phyloP scores from a whole-genome alignment of 2,329 filamentous ascomycete genomes.

The Hypoxylon sp. region DNA sequence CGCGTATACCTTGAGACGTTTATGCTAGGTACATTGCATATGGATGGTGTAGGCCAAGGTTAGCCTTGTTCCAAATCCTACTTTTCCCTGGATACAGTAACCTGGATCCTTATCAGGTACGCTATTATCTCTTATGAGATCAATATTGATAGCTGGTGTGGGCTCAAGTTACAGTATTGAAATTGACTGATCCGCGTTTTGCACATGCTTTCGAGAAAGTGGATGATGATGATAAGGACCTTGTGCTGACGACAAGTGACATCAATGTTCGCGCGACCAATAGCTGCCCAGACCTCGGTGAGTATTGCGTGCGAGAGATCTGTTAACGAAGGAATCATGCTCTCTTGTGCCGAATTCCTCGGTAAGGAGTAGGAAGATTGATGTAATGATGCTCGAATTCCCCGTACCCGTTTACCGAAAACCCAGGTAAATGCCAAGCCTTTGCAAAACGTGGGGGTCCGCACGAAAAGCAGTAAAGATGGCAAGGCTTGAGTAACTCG shows the following conservation, averaged over 20 bases:
- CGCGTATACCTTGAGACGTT: slow-evolving; percentile 29
- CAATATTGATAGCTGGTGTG: slow-evolving; percentile 26
- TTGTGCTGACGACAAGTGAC: slow-evolving; percentile 32
- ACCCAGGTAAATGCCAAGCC: slow-evolving; percentile 36
- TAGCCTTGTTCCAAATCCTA: slow-evolving; percentile 24
- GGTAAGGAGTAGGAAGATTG: slow-evolving; percentile 37
- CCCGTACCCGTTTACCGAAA: slow-evolving; percentile 41
- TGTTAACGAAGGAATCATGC: slow-evolving; percentile 14
- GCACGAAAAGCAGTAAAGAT: slow-evolving; percentile 11
- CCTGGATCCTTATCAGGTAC: slow-evolving; percentile 31
- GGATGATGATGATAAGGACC: slow-evolving; percentile 26
- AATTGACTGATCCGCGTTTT: slow-evolving; percentile 15
- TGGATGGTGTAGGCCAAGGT: slow-evolving; percentile 15
- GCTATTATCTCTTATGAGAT: slow-evolving; percentile 23
- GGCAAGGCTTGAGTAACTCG: slow-evolving; percentile 20
- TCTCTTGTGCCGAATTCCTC: slow-evolving; percentile 29
- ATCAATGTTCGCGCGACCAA: slow-evolving; percentile 11
- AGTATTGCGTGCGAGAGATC: slow-evolving; percentile 4
- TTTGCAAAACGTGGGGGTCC: slow-evolving; percentile 41
- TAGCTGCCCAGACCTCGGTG: slow-evolving; percentile 29
- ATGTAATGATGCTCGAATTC: slow-evolving; percentile 40
- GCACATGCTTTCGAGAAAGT: slow-evolving; percentile 27
- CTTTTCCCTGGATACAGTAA: slow-evolving; percentile 17
- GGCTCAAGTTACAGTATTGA: slow-evolving; percentile 9
- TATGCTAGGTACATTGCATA: slow-evolving; percentile 21